A percentile compares a stretch with the other conserved stretches of the same genome.
Evolutionary conservation across 306 rosid species (phyloP).

Genomic region (Vigna mungo): DNA sequence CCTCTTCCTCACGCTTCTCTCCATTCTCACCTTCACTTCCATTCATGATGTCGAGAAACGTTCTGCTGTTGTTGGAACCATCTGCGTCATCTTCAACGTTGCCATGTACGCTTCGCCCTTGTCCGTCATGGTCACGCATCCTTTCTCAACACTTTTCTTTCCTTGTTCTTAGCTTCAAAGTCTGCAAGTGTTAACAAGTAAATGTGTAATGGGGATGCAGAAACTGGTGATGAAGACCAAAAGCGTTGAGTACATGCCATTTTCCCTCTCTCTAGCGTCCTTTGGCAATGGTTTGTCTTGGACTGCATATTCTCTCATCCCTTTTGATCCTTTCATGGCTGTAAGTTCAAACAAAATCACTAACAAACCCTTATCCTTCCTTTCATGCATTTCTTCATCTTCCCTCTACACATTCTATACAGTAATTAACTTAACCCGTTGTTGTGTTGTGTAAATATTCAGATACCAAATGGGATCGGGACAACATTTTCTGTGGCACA

Average conservation of each 20-base stretch:
- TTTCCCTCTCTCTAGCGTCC: conserved; percentile 69
- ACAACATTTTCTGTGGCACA: conserved; percentile 61
- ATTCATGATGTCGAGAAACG: conserved; percentile 52
- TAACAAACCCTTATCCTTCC: neutral
- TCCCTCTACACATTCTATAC: too few species aligned
- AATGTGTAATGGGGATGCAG: conserved; percentile 41
- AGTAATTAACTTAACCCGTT: too few species aligned
- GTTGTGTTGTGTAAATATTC: conserved; percentile 14
- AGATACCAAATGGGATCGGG: conserved; percentile 90
- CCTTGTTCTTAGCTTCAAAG: too few species aligned
- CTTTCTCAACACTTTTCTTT: neutral
- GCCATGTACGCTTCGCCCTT: conserved; percentile 86
- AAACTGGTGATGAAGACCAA: conserved; percentile 78
- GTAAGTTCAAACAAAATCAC: conserved; percentile 34
- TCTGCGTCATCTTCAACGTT: conserved; percentile 66
- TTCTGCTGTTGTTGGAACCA: conserved; percentile 67
- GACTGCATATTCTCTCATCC: conserved; percentile 73
- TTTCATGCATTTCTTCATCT: neutral
- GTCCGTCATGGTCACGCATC: conserved; percentile 58
- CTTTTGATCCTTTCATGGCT: conserved; percentile 71
- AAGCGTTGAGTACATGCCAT: conserved; percentile 87
- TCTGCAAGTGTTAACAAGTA: too few species aligned
- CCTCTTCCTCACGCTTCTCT: conserved; percentile 50
- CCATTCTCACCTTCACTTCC: conserved; percentile 49
- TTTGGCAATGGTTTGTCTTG: conserved; percentile 75